Evolutionary conservation across 257 asterid species (phyloP).

Genomic region (Agastache rugosa): DNA sequence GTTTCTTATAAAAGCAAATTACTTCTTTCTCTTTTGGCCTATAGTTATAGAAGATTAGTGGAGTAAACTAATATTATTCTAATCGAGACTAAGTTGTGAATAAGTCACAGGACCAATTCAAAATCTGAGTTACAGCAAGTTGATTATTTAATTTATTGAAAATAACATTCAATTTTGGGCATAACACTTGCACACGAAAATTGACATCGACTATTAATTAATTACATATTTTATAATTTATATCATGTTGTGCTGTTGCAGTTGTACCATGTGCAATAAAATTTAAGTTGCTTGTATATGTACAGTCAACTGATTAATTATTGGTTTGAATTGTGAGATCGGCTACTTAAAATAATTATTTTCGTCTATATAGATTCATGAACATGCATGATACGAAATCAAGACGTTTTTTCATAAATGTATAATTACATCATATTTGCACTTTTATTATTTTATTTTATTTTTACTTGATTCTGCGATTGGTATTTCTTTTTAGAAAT

Average conservation of each 20-base stretch:
- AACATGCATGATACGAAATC: no score
- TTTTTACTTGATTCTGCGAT: no score
- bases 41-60: background rate
- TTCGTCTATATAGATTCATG: no score
- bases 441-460: no score
- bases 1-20: background rate
- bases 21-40: background rate
- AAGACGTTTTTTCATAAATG: no score
- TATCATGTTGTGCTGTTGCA: slow-evolving; percentile 4
- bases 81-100: slow-evolving; percentile 14
- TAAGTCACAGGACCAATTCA: slow-evolving; percentile 26
- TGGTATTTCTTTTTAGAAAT: no score
- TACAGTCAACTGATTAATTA: background rate
- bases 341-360: no score
- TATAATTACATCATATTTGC: no score
- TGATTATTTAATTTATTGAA: background rate
- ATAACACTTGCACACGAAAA: slow-evolving; percentile 2
- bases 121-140: background rate
- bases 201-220: background rate
- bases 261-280: slow-evolving; percentile 26
- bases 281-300: background rate
- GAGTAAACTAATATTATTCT: background rate
- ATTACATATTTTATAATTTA: background rate
- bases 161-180: slow-evolving; percentile 8
- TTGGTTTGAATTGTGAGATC: background rate